Evolutionary conservation across 257 asterid species (phyloP).

Genomic region (Solanum stenotomum): DNA sequence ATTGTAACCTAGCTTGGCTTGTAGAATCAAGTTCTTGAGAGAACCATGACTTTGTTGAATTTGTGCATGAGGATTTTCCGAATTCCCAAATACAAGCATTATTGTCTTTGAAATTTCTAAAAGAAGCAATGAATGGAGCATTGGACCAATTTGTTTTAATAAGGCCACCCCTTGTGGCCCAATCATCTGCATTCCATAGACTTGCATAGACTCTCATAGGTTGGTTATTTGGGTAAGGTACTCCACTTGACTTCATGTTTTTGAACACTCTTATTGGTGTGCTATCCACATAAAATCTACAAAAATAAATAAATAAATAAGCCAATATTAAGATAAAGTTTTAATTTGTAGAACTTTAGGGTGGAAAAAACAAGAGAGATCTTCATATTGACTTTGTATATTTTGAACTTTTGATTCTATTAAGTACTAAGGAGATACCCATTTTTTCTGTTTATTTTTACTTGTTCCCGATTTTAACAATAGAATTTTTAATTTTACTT

Average conservation of each 20-base stretch:
- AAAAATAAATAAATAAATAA: background rate
- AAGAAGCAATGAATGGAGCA: slow-evolving; percentile 64
- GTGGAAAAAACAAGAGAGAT: background rate
- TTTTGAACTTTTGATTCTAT: background rate
- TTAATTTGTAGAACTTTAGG: background rate
- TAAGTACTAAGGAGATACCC: background rate
- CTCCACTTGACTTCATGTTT: slow-evolving; percentile 36
- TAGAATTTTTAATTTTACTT: accelerated
- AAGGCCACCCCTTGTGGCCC: slow-evolving; percentile 71
- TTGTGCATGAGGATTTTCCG: slow-evolving; percentile 26
- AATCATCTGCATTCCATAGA: slow-evolving; percentile 71
- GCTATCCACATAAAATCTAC: slow-evolving; percentile 51
- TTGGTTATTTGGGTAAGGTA: slow-evolving; percentile 48
- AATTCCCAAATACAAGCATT: slow-evolving; percentile 44
- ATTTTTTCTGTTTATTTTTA: no score
- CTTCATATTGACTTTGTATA: background rate
- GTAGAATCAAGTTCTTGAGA: slow-evolving; percentile 29
- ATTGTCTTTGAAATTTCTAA: slow-evolving; percentile 33
- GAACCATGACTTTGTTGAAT: slow-evolving; percentile 22
- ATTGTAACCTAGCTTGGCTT: slow-evolving; percentile 39
- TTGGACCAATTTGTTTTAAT: slow-evolving; percentile 63
- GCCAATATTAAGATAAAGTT: background rate
- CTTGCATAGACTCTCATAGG: slow-evolving; percentile 75
- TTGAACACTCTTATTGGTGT: slow-evolving; percentile 64
- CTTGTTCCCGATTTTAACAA: no score